Base-by-base conservation (phyloP, 257 asterid species). In the Plantago elongata region DNA sequence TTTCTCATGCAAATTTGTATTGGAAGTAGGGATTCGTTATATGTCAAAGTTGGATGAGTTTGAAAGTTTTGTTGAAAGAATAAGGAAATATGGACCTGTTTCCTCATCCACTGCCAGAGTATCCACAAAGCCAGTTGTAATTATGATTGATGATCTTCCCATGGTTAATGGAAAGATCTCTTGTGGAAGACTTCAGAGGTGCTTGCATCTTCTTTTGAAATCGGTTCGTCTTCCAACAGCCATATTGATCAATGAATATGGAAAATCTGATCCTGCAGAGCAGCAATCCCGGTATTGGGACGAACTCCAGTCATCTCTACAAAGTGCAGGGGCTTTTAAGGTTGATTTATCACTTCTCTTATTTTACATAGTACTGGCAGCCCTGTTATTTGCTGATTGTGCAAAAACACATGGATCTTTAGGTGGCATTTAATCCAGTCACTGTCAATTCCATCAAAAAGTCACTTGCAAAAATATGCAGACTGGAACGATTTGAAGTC, bases 81-180 rank as follows among this genome's bases (percentile, higher is more conserved):
- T 79, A 63, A 83, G 96, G 66, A 89, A 92, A 75, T 92, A 89
- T 76, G 96, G 97, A 69, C 57, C 79, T 61, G 63, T 84, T 77
- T 73, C 83, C 57, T 74, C 94, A 69, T 78, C 87, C 46, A 49
- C 68, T 65, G 68, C 71, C 66, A 69, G 79, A 62, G 73, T 16
- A 55, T 75, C 86, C 59, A 76, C 71, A 46, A 69, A 67, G 14
- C 61, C 90, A 67, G 54, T 69, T 75, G 79, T 92, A 62, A 87
- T 89, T 72, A 66, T 92, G 70, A 85, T 92, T 77, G 99, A 92
- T 76, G 99, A 92, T 77, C 93, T 92, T 58, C 99, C 99, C 30
- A 75, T 85, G 68, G 84, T 92, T 52, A 80, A 80, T 70, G 96
- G 93, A 72, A 84, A 84, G 78, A 76, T 57, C 44, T 73, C 84